phyloP scores from a whole-genome alignment of 164 flowering plant genomes.

The Pachysandra terminalis region DNA sequence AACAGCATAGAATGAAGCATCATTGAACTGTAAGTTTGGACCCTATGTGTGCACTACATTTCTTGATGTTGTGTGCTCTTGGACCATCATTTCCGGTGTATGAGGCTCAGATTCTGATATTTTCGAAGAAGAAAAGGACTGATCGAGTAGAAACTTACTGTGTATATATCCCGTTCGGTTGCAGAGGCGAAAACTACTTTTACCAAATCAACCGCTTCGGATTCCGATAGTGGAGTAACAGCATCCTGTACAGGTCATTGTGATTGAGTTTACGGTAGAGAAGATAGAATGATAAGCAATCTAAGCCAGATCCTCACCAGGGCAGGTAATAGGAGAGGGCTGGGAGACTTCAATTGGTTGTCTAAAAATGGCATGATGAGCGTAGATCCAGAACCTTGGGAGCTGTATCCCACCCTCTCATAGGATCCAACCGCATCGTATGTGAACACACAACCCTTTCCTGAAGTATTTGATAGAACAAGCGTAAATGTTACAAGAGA shows the following conservation, averaged over 20 bases:
- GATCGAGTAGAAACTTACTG: slow-evolving; percentile 44
- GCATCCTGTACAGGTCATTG: slow-evolving; percentile 63
- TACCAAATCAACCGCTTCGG: slow-evolving; percentile 91
- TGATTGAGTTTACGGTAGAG: background rate
- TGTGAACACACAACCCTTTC: slow-evolving; percentile 97
- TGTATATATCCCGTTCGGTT: slow-evolving; percentile 94
- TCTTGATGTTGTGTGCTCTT: background rate
- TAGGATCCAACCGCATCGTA: slow-evolving; percentile 99
- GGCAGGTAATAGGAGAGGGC: slow-evolving; percentile 88
- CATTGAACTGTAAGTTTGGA: background rate
- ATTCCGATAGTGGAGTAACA: slow-evolving; percentile 78
- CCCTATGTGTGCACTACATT: background rate
- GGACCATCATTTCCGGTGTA: background rate
- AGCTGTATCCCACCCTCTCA: slow-evolving; percentile 91
- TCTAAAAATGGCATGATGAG: slow-evolving; percentile 93
- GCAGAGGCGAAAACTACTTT: slow-evolving; percentile 94
- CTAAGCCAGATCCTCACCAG: slow-evolving; percentile 32
- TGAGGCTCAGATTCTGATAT: background rate
- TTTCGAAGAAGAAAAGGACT: background rate
- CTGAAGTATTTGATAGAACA: slow-evolving; percentile 28
- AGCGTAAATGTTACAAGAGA: background rate
- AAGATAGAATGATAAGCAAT: background rate
- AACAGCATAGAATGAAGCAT: background rate
- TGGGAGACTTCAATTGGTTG: slow-evolving; percentile 94
- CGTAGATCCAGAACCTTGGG: slow-evolving; percentile 94